Conservation (phyloP, 768 basidiomycete species). For the Chalciporus chontae region DNA sequence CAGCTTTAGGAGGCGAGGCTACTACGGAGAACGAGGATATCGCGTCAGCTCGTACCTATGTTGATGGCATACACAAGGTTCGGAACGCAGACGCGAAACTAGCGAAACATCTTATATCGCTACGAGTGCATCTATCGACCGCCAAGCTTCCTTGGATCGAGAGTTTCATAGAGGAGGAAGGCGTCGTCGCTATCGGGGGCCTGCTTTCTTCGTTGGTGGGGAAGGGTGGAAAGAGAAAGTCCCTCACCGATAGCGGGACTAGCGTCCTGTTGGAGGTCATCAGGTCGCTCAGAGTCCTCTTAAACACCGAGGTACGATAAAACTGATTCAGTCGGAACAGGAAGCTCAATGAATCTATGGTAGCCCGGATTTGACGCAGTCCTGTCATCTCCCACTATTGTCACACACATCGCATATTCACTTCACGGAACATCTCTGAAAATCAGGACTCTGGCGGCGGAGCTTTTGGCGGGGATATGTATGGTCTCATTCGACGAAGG, state of each 20-base stretch:
- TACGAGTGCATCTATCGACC: slow-evolving; percentile 85
- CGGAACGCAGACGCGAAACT: slow-evolving; percentile 59
- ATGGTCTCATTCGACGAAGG: slow-evolving; percentile 69
- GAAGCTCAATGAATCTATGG: neutral
- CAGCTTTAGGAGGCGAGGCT: slow-evolving; percentile 55
- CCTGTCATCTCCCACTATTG: slow-evolving; percentile 55
- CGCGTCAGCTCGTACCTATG: slow-evolving; percentile 59
- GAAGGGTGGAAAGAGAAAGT: slow-evolving; percentile 61
- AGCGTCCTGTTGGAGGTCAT: slow-evolving; percentile 69
- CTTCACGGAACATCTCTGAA: slow-evolving; percentile 66
- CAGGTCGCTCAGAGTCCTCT: slow-evolving; percentile 74
- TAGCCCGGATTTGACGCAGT: slow-evolving; percentile 74
- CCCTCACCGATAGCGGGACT: slow-evolving; percentile 61
- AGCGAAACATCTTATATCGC: slow-evolving; percentile 72
- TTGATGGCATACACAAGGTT: slow-evolving; percentile 52
- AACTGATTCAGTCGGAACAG: neutral
- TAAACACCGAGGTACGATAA: slow-evolving; percentile 73
- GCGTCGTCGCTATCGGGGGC: slow-evolving; percentile 58
- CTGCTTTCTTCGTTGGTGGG: slow-evolving; percentile 60
- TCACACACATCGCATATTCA: slow-evolving; percentile 71
- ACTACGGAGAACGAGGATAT: slow-evolving; percentile 34
- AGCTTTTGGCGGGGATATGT: slow-evolving; percentile 83
- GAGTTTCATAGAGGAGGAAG: slow-evolving; percentile 63
- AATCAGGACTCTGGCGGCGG: slow-evolving; percentile 64
- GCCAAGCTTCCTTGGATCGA: slow-evolving; percentile 75